Base-by-base conservation (phyloP, 176 grass and related monocot species). In the Miscanthus lutarioriparius region DNA sequence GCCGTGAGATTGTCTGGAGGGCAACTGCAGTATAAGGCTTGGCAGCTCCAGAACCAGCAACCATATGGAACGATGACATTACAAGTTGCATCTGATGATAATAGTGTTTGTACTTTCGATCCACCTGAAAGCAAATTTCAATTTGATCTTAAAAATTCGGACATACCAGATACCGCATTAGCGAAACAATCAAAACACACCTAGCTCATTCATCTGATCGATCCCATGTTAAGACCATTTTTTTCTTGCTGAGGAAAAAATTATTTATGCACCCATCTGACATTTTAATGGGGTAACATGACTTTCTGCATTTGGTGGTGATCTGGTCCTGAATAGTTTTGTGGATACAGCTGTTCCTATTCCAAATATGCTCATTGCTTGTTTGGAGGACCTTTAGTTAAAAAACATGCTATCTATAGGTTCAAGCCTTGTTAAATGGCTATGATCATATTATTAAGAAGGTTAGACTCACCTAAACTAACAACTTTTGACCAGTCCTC, bases 71-170 rank as follows among this genome's bases (percentile, higher is more conserved):
- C 74, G 84, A 96, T 58, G 97, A 91, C 15, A 89, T 86, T 69
- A 99, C 90, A 73, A 96, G 86, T 90, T 96, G 93, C 97, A 99
- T 99, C 73, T 99, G 97, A 83, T 92, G 90, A 75, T 94, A 96
- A 68, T 99, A 99, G 72, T 99, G 97, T 49, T 96, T 99, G 79
- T 99, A 96, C 53, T 93, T 96, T 32, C 86, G 86, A 48, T 99
- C 97, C 67, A 99, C 97, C 97, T 99, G 81, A 26, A 82, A 87
- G 26, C 0, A 74, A 90, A 84, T 36, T 76, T 82, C 41, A 68
- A 41, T 33, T 67, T 81, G 39, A 86, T 78, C 27, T 79, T 17
- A 58, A 67, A 67, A 51, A 54, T 79, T 58, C n/a, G 75, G 28
- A 84, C 71, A 59, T 59, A 20, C 54, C 8, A 4, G 54, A 45